phyloP scores from a whole-genome alignment of 805 yeast genomes.

The Yarrowia sp. region DNA sequence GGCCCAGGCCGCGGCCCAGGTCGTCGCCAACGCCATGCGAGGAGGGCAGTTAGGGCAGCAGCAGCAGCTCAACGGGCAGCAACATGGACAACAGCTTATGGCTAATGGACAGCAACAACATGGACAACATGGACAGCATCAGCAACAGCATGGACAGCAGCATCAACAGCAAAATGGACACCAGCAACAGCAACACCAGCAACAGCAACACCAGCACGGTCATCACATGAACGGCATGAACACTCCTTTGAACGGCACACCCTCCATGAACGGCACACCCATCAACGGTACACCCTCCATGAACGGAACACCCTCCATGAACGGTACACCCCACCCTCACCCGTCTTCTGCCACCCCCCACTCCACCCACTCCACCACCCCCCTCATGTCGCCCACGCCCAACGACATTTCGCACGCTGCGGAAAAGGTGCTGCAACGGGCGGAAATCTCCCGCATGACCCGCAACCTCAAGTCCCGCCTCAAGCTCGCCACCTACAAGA shows the following conservation, averaged over 20 bases:
- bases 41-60: constrained; percentile 4
- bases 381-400: background rate
- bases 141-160: background rate
- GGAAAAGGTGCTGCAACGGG: constrained; percentile 53
- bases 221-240: background rate
- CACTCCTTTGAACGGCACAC: no score
- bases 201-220: background rate
- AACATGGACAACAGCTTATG: no score
- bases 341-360: no score
- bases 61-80: background rate
- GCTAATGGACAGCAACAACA: no score
- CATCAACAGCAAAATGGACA: background rate
- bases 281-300: no score
- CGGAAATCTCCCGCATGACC: constrained; percentile 54
- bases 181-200: background rate
- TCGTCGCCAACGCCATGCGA: constrained; percentile 29
- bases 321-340: no score
- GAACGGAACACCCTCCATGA: no score
- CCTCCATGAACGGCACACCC: background rate
- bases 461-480: constrained; percentile 53
- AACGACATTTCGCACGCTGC: constrained; percentile 43
- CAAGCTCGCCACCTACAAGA: constrained; percentile 53
- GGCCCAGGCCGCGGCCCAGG: constrained; percentile 37
- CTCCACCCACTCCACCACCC: no score
- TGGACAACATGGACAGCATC: background rate